These are phyloP conservation scores for Saksenaea oblongispora DNA, from an alignment of 371 early-diverging fungal genomes.

Conservation along the genomic window DNA sequence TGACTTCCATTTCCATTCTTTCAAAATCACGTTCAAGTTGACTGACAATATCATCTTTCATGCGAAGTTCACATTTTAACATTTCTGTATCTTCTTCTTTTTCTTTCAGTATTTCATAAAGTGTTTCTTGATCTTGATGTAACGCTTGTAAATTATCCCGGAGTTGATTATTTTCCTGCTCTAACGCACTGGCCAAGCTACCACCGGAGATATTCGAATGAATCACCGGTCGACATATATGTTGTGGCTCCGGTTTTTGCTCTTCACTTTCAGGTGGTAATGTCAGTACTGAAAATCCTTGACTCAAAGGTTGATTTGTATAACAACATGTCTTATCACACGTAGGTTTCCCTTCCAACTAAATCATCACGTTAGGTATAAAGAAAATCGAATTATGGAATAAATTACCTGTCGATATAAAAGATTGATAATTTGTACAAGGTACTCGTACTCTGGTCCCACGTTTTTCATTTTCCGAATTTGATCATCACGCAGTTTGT, in stretches of 20 bases:
- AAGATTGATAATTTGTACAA: slow-evolving; percentile 51
- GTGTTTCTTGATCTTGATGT: slow-evolving; percentile 26
- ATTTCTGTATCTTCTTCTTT: slow-evolving; percentile 45
- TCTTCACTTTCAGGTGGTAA: slow-evolving; percentile 32
- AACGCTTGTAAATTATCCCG: slow-evolving; percentile 27
- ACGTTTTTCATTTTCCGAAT: slow-evolving; percentile 40
- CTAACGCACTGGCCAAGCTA: slow-evolving; percentile 18
- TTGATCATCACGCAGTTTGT: slow-evolving; percentile 35
- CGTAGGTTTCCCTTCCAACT: slow-evolving; percentile 35
- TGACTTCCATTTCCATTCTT: slow-evolving; percentile 41
- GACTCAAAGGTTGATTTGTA: slow-evolving; percentile 32
- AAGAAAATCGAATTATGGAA: too few relatives aligned
- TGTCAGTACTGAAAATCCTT: slow-evolving; percentile 25
- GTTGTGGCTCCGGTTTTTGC: slow-evolving; percentile 27
- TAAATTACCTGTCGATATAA: slow-evolving; percentile 46
- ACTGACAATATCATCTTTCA: slow-evolving; percentile 48
- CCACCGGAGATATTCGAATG: slow-evolving; percentile 32
- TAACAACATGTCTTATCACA: slow-evolving; percentile 46
- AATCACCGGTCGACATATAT: slow-evolving; percentile 45
- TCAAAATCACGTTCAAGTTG: slow-evolving; percentile 50
- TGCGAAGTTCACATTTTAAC: slow-evolving; percentile 36
- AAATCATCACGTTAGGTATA: background rate
- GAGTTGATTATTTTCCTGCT: slow-evolving; percentile 34
- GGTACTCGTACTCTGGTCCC: slow-evolving; percentile 55
- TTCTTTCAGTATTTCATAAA: slow-evolving; percentile 32